Base-by-base conservation (phyloP, 2,329 filamentous ascomycete genomes). In the Fusarium marasasianum region DNA sequence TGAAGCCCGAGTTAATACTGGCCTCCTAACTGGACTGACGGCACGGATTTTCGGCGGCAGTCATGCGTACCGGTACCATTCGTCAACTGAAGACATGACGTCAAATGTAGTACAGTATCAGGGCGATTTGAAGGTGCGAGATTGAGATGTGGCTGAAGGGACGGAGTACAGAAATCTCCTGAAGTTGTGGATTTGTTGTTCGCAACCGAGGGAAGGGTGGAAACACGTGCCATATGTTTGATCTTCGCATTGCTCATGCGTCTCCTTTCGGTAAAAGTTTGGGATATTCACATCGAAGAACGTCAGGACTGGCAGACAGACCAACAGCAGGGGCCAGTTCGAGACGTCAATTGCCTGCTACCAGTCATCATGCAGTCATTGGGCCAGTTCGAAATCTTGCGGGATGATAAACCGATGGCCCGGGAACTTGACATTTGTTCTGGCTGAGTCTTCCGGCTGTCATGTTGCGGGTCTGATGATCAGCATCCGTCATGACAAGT, bases 401-500 rank as follows among this genome's bases (percentile, higher is more conserved):
- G 20, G 51, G 51, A 41, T 55, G 63, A 40, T 50, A 26, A 43
- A 56, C 50, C 43, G 57, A 56, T 37, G n/a, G n/a, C 40, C 20
- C 54, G 58, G 54, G 54, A 60, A 18, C 54, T 50, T 57, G 50
- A 68, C 40, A 54, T n/a, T 41, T 60, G n/a, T 55, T 54, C 33
- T 58, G 64, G 48, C 50, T n/a, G 57, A 41, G 22, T 63, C 26
- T 61, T 59, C 54, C 20, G 59, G 44, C n/a, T 45, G 44, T 63
- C 60, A 48, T 56, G 51, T 44, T 55, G 61, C 60, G 65, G 69
- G 56, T 64, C 56, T 55, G 44, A 37, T 45, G 71, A 74, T 73
- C 71, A 55, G 18, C 71, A 61, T 37, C 38, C 48, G 58, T 71
- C 71, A 56, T 54, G 48, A 62, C 53, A 47, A 35, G 41, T 35